A percentile compares a stretch with the other conserved stretches of the same genome.
Evolutionary conservation across 768 basidiomycete genomes (phyloP).

Genomic region (Lentinula guzmanii): DNA sequence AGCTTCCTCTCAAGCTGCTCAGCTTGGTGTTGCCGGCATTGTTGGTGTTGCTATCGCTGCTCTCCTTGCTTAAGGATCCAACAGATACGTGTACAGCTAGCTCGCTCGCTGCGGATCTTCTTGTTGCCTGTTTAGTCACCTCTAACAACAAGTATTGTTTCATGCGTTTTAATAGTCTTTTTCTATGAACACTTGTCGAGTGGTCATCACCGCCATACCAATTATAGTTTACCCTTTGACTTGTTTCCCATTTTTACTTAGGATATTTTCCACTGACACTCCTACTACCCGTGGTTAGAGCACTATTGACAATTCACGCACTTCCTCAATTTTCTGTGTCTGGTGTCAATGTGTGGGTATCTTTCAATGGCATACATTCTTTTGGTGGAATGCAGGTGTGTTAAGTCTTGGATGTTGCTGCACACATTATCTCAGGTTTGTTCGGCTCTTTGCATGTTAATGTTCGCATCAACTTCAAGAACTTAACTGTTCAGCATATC

Average conservation of each 20-base stretch:
- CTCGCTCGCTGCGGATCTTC: background rate
- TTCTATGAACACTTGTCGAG: constrained; percentile 7
- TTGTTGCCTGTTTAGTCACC: constrained; percentile 1
- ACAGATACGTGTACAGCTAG: background rate
- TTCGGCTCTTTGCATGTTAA: no score
- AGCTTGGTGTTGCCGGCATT: constrained; percentile 34
- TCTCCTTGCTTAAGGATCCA: constrained; percentile 28
- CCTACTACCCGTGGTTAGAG: constrained; percentile 5
- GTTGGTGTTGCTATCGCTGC: constrained; percentile 40
- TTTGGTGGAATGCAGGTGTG: background rate
- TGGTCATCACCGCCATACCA: background rate
- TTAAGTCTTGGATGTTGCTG: no score
- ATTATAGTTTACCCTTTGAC: background rate
- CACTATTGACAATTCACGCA: background rate
- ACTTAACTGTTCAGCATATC: no score
- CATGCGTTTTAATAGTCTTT: background rate
- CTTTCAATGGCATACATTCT: background rate
- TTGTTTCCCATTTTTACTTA: background rate
- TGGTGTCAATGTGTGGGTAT: background rate
- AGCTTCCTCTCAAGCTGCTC: constrained; percentile 22
- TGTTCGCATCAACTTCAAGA: no score
- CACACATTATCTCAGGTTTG: no score
- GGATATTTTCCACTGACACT: background rate
- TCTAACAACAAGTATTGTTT: constrained; percentile 1
- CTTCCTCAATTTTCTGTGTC: background rate